Evolutionary conservation across 208 protist species (phyloP).

Genomic region (Herpetomonas samuelpessoai): DNA sequence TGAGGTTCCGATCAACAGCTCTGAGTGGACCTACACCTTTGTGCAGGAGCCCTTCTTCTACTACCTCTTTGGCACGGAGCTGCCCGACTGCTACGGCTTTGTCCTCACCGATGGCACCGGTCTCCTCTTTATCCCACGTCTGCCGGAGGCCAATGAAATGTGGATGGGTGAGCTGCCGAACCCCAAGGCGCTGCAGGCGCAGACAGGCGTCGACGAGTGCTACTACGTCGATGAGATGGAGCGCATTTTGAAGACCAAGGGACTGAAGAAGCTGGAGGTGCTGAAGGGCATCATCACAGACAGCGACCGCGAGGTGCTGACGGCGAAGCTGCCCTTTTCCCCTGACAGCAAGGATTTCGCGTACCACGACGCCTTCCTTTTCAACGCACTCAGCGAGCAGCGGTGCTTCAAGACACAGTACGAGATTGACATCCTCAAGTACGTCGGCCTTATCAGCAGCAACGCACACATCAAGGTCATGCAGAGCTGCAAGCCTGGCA

Average conservation of each 20-base stretch:
- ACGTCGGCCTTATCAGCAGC: slow-evolving; percentile 84
- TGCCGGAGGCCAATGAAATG: slow-evolving; percentile 77
- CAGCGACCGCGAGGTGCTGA: slow-evolving; percentile 65
- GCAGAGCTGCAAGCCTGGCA: slow-evolving; percentile 84
- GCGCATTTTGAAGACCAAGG: slow-evolving; percentile 34
- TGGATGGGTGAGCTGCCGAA: slow-evolving; percentile 91
- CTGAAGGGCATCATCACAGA: slow-evolving; percentile 77
- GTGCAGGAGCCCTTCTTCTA: slow-evolving; percentile 95
- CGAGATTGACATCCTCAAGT: slow-evolving; percentile 93
- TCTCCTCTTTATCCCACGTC: slow-evolving; percentile 86
- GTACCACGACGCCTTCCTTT: slow-evolving; percentile 42
- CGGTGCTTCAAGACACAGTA: slow-evolving; percentile 87
- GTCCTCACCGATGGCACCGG: slow-evolving; percentile 68
- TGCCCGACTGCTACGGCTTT: slow-evolving; percentile 78
- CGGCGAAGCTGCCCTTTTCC: slow-evolving; percentile 42
- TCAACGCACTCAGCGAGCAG: slow-evolving; percentile 54
- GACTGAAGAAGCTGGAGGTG: slow-evolving; percentile 65
- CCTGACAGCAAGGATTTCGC: slow-evolving; percentile 12
- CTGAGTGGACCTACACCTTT: slow-evolving; percentile 88
- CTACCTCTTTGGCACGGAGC: slow-evolving; percentile 89
- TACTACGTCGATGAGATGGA: slow-evolving; percentile 86
- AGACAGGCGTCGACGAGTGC: slow-evolving; percentile 70
- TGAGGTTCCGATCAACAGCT: slow-evolving; percentile 88
- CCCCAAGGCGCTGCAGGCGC: slow-evolving; percentile 45
- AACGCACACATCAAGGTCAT: slow-evolving; percentile 90